phyloP scores from a whole-genome alignment of 306 rosid genomes.

The Acacia confusa region DNA sequence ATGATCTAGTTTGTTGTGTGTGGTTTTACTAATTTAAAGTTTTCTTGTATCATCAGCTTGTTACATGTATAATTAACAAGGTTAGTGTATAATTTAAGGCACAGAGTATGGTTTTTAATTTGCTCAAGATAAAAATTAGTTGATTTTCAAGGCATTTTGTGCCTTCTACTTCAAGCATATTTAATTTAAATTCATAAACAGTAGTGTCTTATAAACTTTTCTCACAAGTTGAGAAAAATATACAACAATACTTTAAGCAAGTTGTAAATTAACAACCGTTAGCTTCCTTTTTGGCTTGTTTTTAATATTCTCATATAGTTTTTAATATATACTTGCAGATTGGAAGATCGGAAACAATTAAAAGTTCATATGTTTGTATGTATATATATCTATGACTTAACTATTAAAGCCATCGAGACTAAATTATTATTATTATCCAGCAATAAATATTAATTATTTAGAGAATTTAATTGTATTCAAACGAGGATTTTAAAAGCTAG shows the following conservation, averaged over 20 bases:
- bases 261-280: not conserved
- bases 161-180: not conserved
- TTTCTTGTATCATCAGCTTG: not conserved
- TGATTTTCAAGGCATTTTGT: not conserved
- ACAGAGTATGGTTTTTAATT: not conserved
- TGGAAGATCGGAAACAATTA: not conserved
- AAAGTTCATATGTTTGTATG: not conserved
- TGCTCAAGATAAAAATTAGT: not conserved
- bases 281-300: not conserved
- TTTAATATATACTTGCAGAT: not conserved
- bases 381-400: not conserved
- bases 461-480: not conserved
- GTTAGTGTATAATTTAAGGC: not conserved
- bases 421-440: not conserved
- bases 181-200: not conserved
- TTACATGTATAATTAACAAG: not conserved
- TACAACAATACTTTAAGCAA: not conserved
- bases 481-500: not conserved
- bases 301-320: not conserved
- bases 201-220: not conserved
- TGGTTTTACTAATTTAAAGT: not conserved
- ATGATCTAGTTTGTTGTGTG: no score
- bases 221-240: not conserved
- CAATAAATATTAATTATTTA: not conserved
- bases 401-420: not conserved